A percentile compares a stretch with the other conserved stretches of the same genome.
Evolutionary conservation across 2,329 filamentous ascomycete genomes (phyloP).

Genomic region (Graphium sp.): DNA sequence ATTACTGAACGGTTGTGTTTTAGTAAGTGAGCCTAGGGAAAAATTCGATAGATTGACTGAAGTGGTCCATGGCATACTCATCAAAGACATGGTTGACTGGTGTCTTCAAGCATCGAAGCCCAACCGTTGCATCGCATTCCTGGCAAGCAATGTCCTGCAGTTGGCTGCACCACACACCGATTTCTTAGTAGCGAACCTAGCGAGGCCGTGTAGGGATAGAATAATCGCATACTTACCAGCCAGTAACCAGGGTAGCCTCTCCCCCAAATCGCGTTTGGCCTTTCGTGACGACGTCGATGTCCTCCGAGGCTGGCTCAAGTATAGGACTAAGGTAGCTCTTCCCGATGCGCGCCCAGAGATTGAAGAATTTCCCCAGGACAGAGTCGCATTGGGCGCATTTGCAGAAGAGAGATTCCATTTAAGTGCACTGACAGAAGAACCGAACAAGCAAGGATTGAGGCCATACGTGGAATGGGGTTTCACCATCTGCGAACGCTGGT

Average conservation of each 20-base stretch:
- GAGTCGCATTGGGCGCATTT: conserved; percentile 16
- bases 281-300: conserved; percentile 8
- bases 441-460: no score
- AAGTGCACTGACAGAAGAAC: no score
- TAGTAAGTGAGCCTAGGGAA: neutral
- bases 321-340: conserved; percentile 21
- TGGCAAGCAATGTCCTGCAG: conserved; percentile 18
- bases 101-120: conserved; percentile 16
- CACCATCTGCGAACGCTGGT: no score
- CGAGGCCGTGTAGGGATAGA: no score
- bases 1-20: conserved; percentile 11
- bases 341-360: conserved; percentile 21
- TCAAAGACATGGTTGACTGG: conserved; percentile 18
- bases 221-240: conserved; percentile 12
- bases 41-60: neutral
- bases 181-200: no score
- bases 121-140: conserved; percentile 14
- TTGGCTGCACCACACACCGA: conserved; percentile 10
- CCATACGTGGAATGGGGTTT: no score
- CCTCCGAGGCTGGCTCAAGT: conserved; percentile 9
- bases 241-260: conserved; percentile 16
- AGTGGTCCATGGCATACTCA: conserved; percentile 10
- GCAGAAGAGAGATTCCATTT: conserved; percentile 19
- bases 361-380: conserved; percentile 14
- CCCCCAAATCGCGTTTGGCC: conserved; percentile 14